Base-by-base conservation (phyloP, 768 basidiomycete genomes). In the Suillus spraguei region DNA sequence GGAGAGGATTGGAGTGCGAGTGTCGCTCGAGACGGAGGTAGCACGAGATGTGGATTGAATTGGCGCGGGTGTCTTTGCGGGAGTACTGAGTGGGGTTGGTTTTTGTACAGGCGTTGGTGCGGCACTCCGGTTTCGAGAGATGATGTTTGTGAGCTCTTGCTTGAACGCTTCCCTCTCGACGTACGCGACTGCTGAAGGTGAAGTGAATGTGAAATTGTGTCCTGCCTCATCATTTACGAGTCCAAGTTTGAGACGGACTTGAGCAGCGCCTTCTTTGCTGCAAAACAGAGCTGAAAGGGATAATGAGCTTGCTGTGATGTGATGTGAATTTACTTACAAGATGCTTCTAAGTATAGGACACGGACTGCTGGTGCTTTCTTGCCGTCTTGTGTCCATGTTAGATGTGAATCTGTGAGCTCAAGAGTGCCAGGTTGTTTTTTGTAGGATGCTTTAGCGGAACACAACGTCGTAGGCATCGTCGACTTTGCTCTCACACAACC, bases 111-210 rank as follows among this genome's bases (percentile, higher is more conserved):
- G 67, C 4, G 73, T 61, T 36, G 69, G 65, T 44, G 69, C 59
- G 1, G 68, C 58, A 52, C 79, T 80, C 60, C 88, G 85, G 77
- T 95, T 95, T 59, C 83, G 84, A 67, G 86, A 84, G 65, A 96
- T 91, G 72, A 94, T 89, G 60, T 80, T 81, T 9, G 90, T 91
- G 62, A 95, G 80, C 71, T 91, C 89, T 47, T 80, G 80, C 79
- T 95, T 95, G 83, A 95, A 94, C 67, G 81, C 81, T 77, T 94
- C 92, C 68, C 94, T 85, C 72, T 95, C 94, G 33, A 78, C 70
- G 61, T 84, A 78, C 39, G 93, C 91, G 68, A 83, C 75, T 0
- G 86, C 76, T 63, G 83, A 85, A 2, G 89, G 85, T 1, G 90
- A 85, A 2, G 83, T 87, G 77, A 92, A 94, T 1, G 90, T 90